A percentile compares a stretch with the other conserved stretches of the same genome.
Evolutionary conservation across 2,329 filamentous ascomycete species (phyloP).

Genomic region (Pestalotiopsis sp.): DNA sequence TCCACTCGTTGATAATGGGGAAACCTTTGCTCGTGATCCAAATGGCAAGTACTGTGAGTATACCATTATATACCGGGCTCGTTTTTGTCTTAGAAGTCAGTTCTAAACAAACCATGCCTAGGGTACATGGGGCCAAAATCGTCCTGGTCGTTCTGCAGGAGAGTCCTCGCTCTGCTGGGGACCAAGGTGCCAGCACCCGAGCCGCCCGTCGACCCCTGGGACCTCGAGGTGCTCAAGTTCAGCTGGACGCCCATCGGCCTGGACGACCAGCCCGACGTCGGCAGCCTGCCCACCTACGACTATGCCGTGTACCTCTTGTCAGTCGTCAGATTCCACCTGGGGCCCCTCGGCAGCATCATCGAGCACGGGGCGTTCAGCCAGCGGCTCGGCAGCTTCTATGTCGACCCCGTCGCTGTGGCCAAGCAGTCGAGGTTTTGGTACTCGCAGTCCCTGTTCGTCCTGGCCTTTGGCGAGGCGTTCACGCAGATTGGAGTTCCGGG

Average conservation of each 20-base stretch:
- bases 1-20: not conserved
- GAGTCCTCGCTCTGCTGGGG: not conserved
- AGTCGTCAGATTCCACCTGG: not conserved
- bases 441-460: not conserved
- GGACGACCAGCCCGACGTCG: not conserved
- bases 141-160: not conserved
- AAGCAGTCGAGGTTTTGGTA: not conserved
- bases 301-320: not conserved
- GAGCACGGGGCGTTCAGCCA: not conserved
- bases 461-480: slow-evolving; percentile 4
- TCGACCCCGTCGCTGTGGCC: not conserved
- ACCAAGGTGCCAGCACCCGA: not conserved
- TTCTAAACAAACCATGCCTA: no score
- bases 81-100: no score
- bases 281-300: not conserved
- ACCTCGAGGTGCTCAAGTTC: not conserved
- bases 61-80: no score
- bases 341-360: not conserved
- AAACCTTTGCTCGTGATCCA: not conserved
- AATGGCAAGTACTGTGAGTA: not conserved
- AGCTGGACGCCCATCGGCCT: not conserved
- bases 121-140: slow-evolving; percentile 1
- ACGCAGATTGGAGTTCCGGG: not conserved
- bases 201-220: not conserved
- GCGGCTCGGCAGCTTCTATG: not conserved